Base-by-base conservation (phyloP, 2,329 filamentous ascomycete species). In the Fusarium verrucosum region DNA sequence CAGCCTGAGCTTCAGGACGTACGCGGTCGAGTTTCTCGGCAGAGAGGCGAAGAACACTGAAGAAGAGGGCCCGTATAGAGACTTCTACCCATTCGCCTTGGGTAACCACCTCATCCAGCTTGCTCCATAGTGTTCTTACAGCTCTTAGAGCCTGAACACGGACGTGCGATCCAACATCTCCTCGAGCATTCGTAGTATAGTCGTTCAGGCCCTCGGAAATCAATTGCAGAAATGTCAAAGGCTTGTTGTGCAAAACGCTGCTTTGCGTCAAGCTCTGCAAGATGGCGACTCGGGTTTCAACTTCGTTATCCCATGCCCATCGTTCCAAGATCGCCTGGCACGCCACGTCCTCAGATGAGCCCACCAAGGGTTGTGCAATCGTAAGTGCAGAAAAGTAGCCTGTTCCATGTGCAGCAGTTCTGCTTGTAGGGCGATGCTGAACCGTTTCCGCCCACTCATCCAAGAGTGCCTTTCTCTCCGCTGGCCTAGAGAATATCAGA, bases 21-120 rank as follows among this genome's bases (percentile, higher is more conserved):
- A 98, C 90, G 62, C 92, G 91, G 75, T 98, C 94, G 3, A 98
- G 83, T 74, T 96, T 97, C 77, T 99, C 95, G 1, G 91, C 86
- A 3, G 92, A 89, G 14, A 98, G 82, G 2, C 93, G 86, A 28
- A 92, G 80, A 3, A 83, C 78, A 25, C 80, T 78, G 26, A 82
- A 78, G 57, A 86, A 82, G 2, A 87, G 73, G 25, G 68, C 68
- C 11, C 73, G 69, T 11, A 81, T 67, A 3, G 78, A 78, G 22
- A 61, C 60, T 68, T 74, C 74, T 9, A 42, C 64, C 35, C 69
- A 69, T n/a, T 67, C 63, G 3, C 41, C 46, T 5, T 37, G 50
- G n/a, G 25, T 7, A 3, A 55, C 17, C 17, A 56, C 35, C 9
- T 64, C 54, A 1, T 56, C 60, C 35, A 79, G 78, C 8, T 73